Conservation (phyloP, 768 basidiomycete genomes). For the Trametes sanguinea region DNA sequence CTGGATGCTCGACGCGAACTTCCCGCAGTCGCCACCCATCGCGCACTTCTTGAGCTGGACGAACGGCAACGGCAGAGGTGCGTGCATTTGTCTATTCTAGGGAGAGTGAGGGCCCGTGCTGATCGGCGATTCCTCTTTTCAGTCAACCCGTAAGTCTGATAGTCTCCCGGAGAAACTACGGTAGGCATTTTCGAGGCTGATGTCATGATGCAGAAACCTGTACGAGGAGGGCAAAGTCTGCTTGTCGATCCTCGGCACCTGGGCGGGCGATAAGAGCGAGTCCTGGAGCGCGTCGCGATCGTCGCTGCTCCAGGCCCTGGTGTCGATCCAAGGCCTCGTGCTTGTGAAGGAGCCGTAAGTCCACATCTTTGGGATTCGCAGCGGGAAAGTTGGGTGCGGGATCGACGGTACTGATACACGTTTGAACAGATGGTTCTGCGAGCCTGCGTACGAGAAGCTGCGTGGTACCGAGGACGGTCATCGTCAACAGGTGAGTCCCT, state of each 20-base stretch:
- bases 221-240: slow-evolving; percentile 98
- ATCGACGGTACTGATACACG: neutral
- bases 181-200: neutral
- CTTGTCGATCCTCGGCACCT: slow-evolving; percentile 87
- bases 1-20: slow-evolving; percentile 86
- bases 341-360: slow-evolving; percentile 90
- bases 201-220: slow-evolving; percentile 57
- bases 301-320: slow-evolving; percentile 86
- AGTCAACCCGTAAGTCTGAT: slow-evolving; percentile 74
- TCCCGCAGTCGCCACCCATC: slow-evolving; percentile 77
- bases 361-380: neutral
- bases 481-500: slow-evolving; percentile 70
- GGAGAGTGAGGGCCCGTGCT: neutral
- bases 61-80: slow-evolving; percentile 88
- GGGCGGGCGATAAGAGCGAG: slow-evolving; percentile 87
- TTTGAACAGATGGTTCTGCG: slow-evolving; percentile 74
- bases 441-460: slow-evolving; percentile 92
- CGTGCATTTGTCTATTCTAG: slow-evolving; percentile 26
- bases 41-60: slow-evolving; percentile 96
- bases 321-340: slow-evolving; percentile 93
- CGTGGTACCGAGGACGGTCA: slow-evolving; percentile 89
- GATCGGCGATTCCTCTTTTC: neutral
- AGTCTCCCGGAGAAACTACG: neutral
- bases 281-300: slow-evolving; percentile 85
- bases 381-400: neutral